Evolutionary conservation across 495 filamentous ascomycete species (phyloP).

Genomic region (Hypoxylon intermedium): DNA sequence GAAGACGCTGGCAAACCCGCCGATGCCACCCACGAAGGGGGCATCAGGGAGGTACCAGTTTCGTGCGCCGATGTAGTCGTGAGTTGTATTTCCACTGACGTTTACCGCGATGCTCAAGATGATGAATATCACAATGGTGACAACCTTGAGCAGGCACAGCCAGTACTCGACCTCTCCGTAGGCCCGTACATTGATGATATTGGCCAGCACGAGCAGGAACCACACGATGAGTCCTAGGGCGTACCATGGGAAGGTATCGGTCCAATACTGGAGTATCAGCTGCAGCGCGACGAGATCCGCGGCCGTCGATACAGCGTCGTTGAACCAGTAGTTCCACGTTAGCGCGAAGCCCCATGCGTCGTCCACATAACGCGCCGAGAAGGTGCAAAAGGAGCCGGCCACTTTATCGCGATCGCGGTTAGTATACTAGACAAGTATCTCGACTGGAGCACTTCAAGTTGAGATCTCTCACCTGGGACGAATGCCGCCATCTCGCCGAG

Average conservation of each 20-base stretch:
- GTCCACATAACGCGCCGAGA: conserved; percentile 68
- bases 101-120: conserved; percentile 65
- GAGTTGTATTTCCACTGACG: conserved; percentile 63
- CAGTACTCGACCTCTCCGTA: conserved; percentile 74
- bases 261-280: conserved; percentile 71
- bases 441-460: background rate
- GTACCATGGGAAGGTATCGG: conserved; percentile 56
- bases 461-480: conserved; percentile 55
- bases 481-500: conserved; percentile 70
- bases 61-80: conserved; percentile 65
- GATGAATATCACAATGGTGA: conserved; percentile 68
- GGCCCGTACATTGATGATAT: conserved; percentile 65
- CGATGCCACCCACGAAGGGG: conserved; percentile 36
- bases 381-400: conserved; percentile 70
- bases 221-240: conserved; percentile 72
- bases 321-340: conserved; percentile 61
- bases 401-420: conserved; percentile 43
- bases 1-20: conserved; percentile 38
- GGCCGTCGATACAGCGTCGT: conserved; percentile 63
- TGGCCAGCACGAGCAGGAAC: conserved; percentile 64
- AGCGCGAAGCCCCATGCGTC: conserved; percentile 70
- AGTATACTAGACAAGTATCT: background rate
- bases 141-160: conserved; percentile 69
- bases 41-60: conserved; percentile 60
- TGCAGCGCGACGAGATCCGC: conserved; percentile 71